Base-by-base conservation (phyloP, 768 basidiomycete species). In the Tricholomella constricta region DNA sequence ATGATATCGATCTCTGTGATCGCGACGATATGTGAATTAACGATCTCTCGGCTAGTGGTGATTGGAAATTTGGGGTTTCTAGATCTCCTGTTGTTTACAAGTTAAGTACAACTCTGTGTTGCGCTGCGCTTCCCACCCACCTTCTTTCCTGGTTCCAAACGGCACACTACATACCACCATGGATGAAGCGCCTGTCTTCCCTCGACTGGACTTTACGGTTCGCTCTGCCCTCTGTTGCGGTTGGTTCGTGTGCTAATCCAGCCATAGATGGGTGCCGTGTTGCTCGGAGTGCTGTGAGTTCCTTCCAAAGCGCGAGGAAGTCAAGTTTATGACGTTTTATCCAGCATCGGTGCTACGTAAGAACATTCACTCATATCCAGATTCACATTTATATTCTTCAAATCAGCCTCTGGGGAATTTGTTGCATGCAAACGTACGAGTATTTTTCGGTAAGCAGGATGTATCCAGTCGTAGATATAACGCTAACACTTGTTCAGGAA, bases 361-460 rank as follows among this genome's bases (percentile, higher is more conserved):
- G 48, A 17, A 17, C 3, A 8, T 10, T 26, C 17, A 35, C 37
- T 34, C 15, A 2, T n/a, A 19, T n/a, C 27, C 22, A 8, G 12
- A 25, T 42, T 19, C 25, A 23, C 14, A n/a, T n/a, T n/a, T n/a
- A n/a, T n/a, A n/a, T 23, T 34, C 10, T 45, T 37, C 45, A 19
- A 6, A 17, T 1, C n/a, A 58, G 56, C 15, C 56, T 58, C n/a
- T 58, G 48, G 47, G 56, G 56, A 6, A 49, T 52, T 42, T 45
- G 52, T 19, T 58, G 51, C 37, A 58, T 58, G 56, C 56, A 54
- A 31, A 45, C 52, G 10, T 58, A 48, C 22, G 48, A 46, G 17
- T 58, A 54, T 26, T 54, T 54, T 36, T 38, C 44, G 15, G 57
- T 54, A n/a, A 35, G 49, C 19, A 40, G 32, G 22, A 45, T 15